phyloP scores from a whole-genome alignment of 2,329 filamentous ascomycete genomes.

The Fusarium sp. region DNA sequence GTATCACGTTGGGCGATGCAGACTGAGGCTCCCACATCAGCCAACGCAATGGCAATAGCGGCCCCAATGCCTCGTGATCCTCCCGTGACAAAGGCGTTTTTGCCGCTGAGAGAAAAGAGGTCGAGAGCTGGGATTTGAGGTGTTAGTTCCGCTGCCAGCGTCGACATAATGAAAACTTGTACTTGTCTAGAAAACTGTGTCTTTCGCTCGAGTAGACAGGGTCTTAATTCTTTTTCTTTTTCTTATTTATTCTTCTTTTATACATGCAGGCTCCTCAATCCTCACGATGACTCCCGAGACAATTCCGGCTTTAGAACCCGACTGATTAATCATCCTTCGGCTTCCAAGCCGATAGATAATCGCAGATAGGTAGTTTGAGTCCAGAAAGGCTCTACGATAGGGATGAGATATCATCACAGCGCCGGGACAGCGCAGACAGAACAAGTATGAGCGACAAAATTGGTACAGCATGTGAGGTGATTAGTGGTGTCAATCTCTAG shows the following conservation, averaged over 20 bases:
- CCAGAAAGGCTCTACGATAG: background rate
- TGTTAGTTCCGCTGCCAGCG: background rate
- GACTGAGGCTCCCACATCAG: background rate
- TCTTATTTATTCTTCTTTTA: background rate
- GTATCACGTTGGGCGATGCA: background rate
- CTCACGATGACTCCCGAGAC: background rate
- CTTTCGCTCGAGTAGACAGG: too few species aligned
- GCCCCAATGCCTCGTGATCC: background rate
- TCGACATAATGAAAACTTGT: background rate
- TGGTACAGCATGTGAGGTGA: background rate
- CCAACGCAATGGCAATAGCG: background rate
- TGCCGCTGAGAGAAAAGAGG: background rate
- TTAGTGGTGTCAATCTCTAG: background rate
- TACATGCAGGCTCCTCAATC: background rate
- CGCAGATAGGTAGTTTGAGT: background rate
- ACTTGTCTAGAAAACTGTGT: background rate
- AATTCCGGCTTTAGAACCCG: background rate
- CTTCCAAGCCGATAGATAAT: background rate
- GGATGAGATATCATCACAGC: background rate
- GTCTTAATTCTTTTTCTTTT: too few species aligned
- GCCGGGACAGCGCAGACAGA: accelerated
- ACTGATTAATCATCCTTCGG: background rate
- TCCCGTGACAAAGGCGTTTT: background rate
- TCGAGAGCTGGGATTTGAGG: background rate
- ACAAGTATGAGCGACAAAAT: background rate